These are phyloP conservation scores for Byssochlamys sp. DNA, from an alignment of 2,329 filamentous ascomycete genomes.

Conservation along the genomic window DNA sequence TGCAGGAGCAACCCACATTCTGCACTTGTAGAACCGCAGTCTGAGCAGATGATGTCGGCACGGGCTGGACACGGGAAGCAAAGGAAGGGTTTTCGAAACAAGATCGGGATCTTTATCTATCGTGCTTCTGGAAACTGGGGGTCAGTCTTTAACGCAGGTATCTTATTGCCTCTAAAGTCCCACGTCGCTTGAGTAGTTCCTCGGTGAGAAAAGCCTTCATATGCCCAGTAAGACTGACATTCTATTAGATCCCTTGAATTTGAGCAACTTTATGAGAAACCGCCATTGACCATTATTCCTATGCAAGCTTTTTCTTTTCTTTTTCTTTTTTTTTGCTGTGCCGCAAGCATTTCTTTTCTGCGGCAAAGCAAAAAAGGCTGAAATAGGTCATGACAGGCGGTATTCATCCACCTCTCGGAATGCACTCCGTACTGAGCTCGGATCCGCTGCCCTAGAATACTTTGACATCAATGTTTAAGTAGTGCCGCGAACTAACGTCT, in stretches of 20 bases:
- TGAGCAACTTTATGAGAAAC: not conserved
- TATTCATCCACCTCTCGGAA: not conserved
- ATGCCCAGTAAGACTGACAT: not conserved
- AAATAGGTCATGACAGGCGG: not conserved
- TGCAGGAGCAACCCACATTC: not conserved
- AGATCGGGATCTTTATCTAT: not conserved
- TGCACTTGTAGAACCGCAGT: not conserved
- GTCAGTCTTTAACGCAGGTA: not conserved
- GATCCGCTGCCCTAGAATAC: not conserved
- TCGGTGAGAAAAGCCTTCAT: not conserved
- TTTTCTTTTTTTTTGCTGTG: not conserved
- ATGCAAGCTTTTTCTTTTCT: no score
- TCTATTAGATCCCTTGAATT: not conserved
- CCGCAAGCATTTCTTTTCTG: no score
- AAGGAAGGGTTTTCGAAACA: not conserved
- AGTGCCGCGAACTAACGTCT: not conserved
- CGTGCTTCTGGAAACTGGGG: not conserved
- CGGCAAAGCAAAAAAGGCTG: no score
- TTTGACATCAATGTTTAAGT: not conserved
- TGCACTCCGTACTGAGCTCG: not conserved
- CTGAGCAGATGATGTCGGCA: not conserved
- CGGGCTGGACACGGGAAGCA: not conserved
- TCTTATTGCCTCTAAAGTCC: not conserved
- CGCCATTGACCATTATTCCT: not conserved
- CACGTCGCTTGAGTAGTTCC: not conserved